Conservation (phyloP, 768 basidiomycete species). For the Floccularia luteovirens region DNA sequence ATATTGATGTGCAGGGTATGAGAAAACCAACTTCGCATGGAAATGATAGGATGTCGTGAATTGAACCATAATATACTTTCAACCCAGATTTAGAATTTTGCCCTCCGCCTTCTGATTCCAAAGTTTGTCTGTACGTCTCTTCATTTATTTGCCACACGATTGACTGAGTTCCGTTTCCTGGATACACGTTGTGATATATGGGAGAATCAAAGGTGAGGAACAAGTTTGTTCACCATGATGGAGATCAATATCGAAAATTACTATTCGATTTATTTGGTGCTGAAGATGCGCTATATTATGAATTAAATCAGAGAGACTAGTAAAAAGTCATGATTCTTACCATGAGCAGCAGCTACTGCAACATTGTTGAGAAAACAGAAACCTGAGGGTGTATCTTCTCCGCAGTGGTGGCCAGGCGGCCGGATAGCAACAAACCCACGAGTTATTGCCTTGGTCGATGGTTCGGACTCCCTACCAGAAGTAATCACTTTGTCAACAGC, state of each 20-base stretch:
- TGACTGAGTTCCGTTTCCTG: constrained; percentile 93
- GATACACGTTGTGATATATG: background rate
- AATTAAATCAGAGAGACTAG: background rate
- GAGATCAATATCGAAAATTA: constrained; percentile 90
- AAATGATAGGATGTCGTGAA: constrained; percentile 91
- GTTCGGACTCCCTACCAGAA: constrained; percentile 6
- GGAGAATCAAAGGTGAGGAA: background rate
- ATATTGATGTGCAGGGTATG: background rate
- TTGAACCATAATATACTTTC: constrained; percentile 79
- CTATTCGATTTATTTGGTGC: constrained; percentile 68
- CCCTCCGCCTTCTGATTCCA: constrained; percentile 42
- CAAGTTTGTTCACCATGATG: constrained; percentile 57
- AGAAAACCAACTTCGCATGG: constrained; percentile 69
- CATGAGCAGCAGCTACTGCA: constrained; percentile 84
- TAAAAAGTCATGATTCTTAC: too few relatives aligned
- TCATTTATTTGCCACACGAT: constrained; percentile 90
- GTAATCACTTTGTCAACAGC: constrained; percentile 68
- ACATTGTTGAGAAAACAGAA: constrained; percentile 98
- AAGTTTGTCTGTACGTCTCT: constrained; percentile 64
- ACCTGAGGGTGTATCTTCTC: constrained; percentile 82
- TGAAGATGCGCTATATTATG: constrained; percentile 65
- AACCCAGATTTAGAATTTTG: constrained; percentile 32
- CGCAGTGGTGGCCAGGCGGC: constrained; percentile 94
- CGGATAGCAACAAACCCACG: constrained; percentile 79
- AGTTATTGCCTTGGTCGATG: constrained; percentile 11